Evolutionary conservation across 352 stramenopile genomes (phyloP).

Genomic region (Globisporangium irregulare): DNA sequence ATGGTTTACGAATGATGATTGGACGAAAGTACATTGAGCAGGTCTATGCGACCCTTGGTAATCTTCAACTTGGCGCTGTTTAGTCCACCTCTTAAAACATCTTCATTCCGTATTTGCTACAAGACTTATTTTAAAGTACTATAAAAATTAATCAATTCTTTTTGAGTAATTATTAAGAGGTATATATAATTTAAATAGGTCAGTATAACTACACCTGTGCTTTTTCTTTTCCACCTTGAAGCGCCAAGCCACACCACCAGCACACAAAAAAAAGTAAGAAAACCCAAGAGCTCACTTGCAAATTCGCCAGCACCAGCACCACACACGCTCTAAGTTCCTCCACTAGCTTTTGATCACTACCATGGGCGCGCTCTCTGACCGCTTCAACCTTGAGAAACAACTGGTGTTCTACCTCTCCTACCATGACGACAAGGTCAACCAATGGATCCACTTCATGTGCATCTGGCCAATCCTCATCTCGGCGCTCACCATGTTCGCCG

Average conservation of each 20-base stretch:
- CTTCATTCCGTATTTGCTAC: not conserved
- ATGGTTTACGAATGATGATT: not conserved
- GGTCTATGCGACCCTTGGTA: slow-evolving; percentile 2
- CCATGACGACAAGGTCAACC: slow-evolving; percentile 79
- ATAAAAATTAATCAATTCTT: not conserved
- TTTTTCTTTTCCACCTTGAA: not conserved
- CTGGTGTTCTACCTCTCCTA: slow-evolving; percentile 85
- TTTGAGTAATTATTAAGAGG: not conserved
- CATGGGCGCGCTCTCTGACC: slow-evolving; percentile 31
- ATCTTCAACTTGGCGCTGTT: slow-evolving; percentile 5
- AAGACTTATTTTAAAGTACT: not conserved
- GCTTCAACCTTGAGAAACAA: slow-evolving; percentile 82
- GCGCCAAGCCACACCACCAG: not conserved
- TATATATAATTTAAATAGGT: not conserved
- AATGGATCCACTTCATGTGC: slow-evolving; percentile 78
- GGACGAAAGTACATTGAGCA: not conserved
- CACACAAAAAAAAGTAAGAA: not conserved
- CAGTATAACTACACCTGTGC: not conserved
- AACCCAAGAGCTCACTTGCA: not conserved
- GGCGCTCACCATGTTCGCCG: slow-evolving; percentile 58
- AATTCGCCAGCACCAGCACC: not conserved
- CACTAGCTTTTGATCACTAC: not conserved
- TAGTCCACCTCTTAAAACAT: not conserved
- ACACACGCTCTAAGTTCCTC: no score
- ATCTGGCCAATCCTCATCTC: slow-evolving; percentile 87